Evolutionary conservation across 768 basidiomycete species (phyloP), one percentile per base, ranked within the genome.

Genomic region (Russula sp.): DNA sequence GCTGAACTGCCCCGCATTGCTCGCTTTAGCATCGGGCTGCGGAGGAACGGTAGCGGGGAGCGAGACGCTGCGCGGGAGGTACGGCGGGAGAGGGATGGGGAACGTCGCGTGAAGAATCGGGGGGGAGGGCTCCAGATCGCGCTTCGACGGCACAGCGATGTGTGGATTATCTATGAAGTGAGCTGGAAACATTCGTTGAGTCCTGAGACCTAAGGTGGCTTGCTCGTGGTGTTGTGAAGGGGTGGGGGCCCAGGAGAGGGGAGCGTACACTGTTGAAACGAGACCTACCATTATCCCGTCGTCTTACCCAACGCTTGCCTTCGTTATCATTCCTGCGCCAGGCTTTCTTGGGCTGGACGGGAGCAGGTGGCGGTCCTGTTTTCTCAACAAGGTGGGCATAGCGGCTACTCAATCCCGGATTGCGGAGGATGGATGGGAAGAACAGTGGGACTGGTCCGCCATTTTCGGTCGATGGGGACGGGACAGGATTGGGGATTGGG

Each of bases 1-100:
- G 13, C 87, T 86, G 74, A 89, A 92, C 7, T 87, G 78, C 8
- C 90, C 90, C 1, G 87, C 86, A 70, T 83, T 81, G 43, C 88
- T 82, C 14, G 84, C 82, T 65, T 87, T 80, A 36, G 71, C 69
- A 3, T 66, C 57, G 3, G 70, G 61, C 0, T 81, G 76, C 14
- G 76, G 75, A 3, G 69, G 45, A 6, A 55, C 60, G 1, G 78
- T 68, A 7, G 80, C 67, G 0, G 88, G 83, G 0, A 87, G 67
- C 58, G 78, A 76, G 8, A 78, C 71, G 58, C 76, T 83, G 46
- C 90, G 85, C 6, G 83, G 79, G 6, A 93, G 80, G 68, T 83
- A 90, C 1, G 78, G 49, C 0, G 91, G 90, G 0, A 92, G 76
- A 0, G 91, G 91, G 63, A 82, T 79, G 2, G 90, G 90, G 68